Evolutionary conservation across 1,139 yeast species (phyloP).

Genomic region (Kodamaea derodonti): DNA sequence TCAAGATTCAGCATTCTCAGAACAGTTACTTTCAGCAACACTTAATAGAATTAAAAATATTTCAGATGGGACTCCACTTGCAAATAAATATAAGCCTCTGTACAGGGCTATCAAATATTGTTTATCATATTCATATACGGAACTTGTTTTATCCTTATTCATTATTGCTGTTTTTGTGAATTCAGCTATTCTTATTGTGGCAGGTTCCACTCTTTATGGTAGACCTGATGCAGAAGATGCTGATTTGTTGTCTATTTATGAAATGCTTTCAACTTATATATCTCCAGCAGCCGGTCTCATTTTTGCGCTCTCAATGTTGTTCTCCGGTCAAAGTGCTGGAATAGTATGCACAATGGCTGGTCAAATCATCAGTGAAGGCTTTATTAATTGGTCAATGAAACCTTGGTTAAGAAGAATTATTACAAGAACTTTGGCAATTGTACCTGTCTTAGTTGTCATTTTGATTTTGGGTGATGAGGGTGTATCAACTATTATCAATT

Average conservation of each 20-base stretch:
- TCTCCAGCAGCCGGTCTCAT: slow-evolving; percentile 75
- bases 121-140: slow-evolving; percentile 62
- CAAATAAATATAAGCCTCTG: slow-evolving; percentile 54
- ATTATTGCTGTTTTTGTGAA: slow-evolving; percentile 78
- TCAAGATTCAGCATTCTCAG: not conserved
- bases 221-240: slow-evolving; percentile 67
- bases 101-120: slow-evolving; percentile 61
- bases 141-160: slow-evolving; percentile 61
- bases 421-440: slow-evolving; percentile 66
- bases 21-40: slow-evolving; percentile 21
- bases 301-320: slow-evolving; percentile 70
- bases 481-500: slow-evolving; percentile 59
- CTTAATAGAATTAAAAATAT: slow-evolving; percentile 27
- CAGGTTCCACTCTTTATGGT: slow-evolving; percentile 69
- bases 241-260: slow-evolving; percentile 68
- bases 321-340: slow-evolving; percentile 81
- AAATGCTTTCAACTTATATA: slow-evolving; percentile 49
- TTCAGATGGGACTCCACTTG: slow-evolving; percentile 32
- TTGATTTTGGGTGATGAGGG: slow-evolving; percentile 63
- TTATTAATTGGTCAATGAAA: slow-evolving; percentile 65
- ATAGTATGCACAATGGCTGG: slow-evolving; percentile 87
- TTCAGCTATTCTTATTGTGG: slow-evolving; percentile 69
- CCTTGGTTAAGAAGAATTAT: slow-evolving; percentile 77
- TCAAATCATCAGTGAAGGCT: slow-evolving; percentile 82
- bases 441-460: slow-evolving; percentile 68